Evolutionary conservation across 1,284 basidiomycete species (phyloP).

Genomic region (Cutaneotrichosporon sp.): DNA sequence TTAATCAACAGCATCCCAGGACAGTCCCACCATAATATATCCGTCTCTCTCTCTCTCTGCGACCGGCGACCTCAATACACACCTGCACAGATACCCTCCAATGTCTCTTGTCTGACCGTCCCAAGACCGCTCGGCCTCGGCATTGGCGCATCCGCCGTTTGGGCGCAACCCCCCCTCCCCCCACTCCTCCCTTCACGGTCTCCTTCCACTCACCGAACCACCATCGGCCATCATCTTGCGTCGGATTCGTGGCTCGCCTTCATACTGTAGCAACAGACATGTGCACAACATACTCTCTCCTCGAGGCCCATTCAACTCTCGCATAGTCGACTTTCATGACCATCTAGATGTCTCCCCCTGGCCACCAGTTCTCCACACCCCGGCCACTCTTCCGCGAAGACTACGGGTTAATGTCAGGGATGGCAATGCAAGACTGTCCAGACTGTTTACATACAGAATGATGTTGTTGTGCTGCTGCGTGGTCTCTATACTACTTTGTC

Average conservation of each 20-base stretch:
- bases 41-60: background rate
- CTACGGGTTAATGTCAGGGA: background rate
- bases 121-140: background rate
- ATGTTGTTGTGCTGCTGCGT: background rate
- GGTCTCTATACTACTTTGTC: slow-evolving; percentile 1
- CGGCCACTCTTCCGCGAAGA: background rate
- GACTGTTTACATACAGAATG: slow-evolving; percentile 1
- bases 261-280: slow-evolving; percentile 20
- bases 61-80: slow-evolving; percentile 8
- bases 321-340: slow-evolving; percentile 4
- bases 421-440: slow-evolving; percentile 8
- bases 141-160: background rate
- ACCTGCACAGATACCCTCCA: slow-evolving; percentile 22
- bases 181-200: no score
- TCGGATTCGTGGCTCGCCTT: slow-evolving; percentile 2
- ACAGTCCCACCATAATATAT: background rate
- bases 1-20: background rate
- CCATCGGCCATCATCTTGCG: background rate
- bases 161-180: no score
- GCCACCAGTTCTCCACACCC: background rate
- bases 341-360: background rate
- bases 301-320: background rate
- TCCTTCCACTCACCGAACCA: background rate
- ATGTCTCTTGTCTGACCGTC: background rate
- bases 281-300: slow-evolving; percentile 10